phyloP scores from a whole-genome alignment of 352 stramenopile genomes.

The Pythium insidiosum region DNA sequence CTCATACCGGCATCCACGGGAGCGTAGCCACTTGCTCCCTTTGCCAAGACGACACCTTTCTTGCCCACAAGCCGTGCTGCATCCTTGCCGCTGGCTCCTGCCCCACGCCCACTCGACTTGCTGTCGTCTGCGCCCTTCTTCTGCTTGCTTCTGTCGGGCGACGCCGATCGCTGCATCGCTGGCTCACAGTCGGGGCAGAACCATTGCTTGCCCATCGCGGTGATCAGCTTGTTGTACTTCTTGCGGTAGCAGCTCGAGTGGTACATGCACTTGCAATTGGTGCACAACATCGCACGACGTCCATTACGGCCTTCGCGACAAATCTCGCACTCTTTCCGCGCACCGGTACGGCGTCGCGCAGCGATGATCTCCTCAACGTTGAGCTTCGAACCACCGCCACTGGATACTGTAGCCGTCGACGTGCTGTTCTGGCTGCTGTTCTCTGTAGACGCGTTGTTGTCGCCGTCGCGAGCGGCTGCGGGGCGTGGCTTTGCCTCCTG shows the following conservation, averaged over 20 bases:
- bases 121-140: slow-evolving; percentile 21
- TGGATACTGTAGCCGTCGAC: no score
- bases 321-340: slow-evolving; percentile 62
- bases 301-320: slow-evolving; percentile 71
- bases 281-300: slow-evolving; percentile 67
- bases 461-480: background rate
- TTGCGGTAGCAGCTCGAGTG: slow-evolving; percentile 81
- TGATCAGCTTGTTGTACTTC: slow-evolving; percentile 62
- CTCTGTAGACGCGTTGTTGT: background rate
- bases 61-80: background rate
- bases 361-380: slow-evolving; percentile 65
- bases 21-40: no score
- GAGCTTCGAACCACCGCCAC: slow-evolving; percentile 9
- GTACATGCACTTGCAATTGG: slow-evolving; percentile 78
- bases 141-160: slow-evolving; percentile 31
- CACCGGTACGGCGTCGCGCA: slow-evolving; percentile 50
- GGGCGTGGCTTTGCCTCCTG: no score
- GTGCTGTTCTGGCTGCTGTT: background rate
- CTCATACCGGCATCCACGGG: background rate
- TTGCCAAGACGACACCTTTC: slow-evolving; percentile 7
- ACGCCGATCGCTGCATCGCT: slow-evolving; percentile 10
- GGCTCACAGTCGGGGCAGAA: slow-evolving; percentile 76
- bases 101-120: slow-evolving; percentile 2
- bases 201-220: slow-evolving; percentile 60
- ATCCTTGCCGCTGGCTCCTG: slow-evolving; percentile 1